Conservation (phyloP, 2,329 filamentous ascomycete species). For the Verruconis gallopava region DNA sequence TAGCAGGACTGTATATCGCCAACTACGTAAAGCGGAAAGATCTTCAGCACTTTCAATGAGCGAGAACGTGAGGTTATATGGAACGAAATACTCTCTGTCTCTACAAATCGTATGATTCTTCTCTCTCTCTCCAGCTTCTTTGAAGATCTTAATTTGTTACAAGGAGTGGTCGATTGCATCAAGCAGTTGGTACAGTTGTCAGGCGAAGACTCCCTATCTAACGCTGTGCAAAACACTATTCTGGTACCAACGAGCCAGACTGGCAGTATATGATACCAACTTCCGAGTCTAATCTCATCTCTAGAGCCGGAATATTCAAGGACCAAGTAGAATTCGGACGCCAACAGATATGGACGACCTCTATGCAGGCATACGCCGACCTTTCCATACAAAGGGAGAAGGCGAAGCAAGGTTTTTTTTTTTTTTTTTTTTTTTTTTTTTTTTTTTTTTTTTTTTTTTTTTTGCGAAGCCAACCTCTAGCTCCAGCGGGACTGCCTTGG, state of each 20-base stretch:
- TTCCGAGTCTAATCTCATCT: conserved; percentile 16
- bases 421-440: too few species aligned
- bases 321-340: conserved; percentile 14
- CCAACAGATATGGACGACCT: conserved; percentile 20
- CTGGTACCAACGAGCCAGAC: not conserved
- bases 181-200: conserved; percentile 17
- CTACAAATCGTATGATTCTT: conserved; percentile 19
- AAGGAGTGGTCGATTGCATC: conserved; percentile 17
- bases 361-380: conserved; percentile 20
- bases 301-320: conserved; percentile 7
- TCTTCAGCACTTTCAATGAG: conserved; percentile 21
- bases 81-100: conserved; percentile 15
- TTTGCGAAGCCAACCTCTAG: conserved; percentile 11
- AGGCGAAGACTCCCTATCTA: conserved; percentile 10
- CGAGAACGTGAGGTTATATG: conserved; percentile 21
- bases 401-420: conserved; percentile 15
- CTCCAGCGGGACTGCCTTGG: conserved; percentile 5
- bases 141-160: conserved; percentile 24
- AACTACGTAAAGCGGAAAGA: conserved; percentile 19
- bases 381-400: conserved; percentile 9
- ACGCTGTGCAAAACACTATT: conserved; percentile 11
- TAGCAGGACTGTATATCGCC: conserved; percentile 15
- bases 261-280: conserved; percentile 14
- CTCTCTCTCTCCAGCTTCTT: conserved; percentile 26
- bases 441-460: too few species aligned